Conservation (phyloP, 352 stramenopile genomes). For the Globisporangium spiculum region DNA sequence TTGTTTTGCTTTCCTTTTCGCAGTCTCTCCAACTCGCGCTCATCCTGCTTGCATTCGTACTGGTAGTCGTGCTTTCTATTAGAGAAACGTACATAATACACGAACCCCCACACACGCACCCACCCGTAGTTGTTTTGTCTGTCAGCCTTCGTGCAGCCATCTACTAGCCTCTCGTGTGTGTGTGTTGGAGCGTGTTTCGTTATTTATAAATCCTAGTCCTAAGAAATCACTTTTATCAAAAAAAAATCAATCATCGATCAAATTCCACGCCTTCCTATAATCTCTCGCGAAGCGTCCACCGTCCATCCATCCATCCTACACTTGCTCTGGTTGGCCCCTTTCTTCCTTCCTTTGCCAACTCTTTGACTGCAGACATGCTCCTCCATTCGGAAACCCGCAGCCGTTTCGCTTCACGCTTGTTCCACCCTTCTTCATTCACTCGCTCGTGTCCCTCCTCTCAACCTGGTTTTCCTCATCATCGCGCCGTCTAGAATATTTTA, state of each 20-base stretch:
- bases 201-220: not conserved
- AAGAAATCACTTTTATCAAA: not conserved
- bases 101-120: not conserved
- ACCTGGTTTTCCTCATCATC: not conserved
- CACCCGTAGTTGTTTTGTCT: too few relatives aligned
- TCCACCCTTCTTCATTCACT: not conserved
- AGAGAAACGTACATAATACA: slow-evolving; percentile 1
- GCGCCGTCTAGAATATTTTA: not conserved
- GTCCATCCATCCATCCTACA: slow-evolving; percentile 1
- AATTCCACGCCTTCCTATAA: not conserved
- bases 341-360: not conserved
- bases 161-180: not conserved
- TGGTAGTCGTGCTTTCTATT: not conserved
- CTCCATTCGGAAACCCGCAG: slow-evolving; percentile 2
- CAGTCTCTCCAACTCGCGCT: not conserved
- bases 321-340: not conserved
- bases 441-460: not conserved
- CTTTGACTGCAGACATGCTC: not conserved
- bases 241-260: slow-evolving; percentile 1
- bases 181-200: not conserved
- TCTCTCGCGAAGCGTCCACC: not conserved
- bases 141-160: too few relatives aligned
- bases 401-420: not conserved
- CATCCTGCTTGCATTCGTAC: not conserved
- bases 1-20: not conserved